Base-by-base conservation (phyloP, 139 green algal species). In the Tetradesmus lagerheimii region DNA sequence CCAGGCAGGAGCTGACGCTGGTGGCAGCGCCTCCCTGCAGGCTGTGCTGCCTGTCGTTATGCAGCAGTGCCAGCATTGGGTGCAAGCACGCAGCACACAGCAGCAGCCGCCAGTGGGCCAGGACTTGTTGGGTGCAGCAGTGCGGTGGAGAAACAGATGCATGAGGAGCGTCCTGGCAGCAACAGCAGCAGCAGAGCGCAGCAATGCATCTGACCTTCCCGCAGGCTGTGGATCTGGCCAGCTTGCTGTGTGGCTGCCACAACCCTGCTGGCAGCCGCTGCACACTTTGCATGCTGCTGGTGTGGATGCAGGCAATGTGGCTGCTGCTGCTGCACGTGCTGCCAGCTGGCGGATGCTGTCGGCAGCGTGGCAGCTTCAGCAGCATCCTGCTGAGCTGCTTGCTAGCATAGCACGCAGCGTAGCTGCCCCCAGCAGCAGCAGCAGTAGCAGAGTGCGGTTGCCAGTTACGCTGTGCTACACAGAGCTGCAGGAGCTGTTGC, bases 111-210 rank as follows among this genome's bases (percentile, higher is more conserved):
- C 2, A 67, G 37, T 38, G 80, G 83, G 27, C 31, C 27, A n/a
- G 6, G n/a, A 38, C 34, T 23, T 35, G 57, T 15, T 64, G 16
- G 34, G 38, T 18, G 82, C 41, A 16, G 53, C 38, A 9, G 57
- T 79, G n/a, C 82, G 62, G 11, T 88, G 83, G 83, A 27, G 41
- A 3, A 88, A 88, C 62, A 80, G 83, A 18, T 80, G 64, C 25
- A 18, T 88, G 38, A 38, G 83, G 11, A 80, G 83, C 15, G 38
- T 88, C 34, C 37, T 80, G 64, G 50, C 62, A 64, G 75, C 64
- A 62, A 64, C 64, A 75, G n/a, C 23, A 79, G 83, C 39, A 75
- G 38, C 83, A 37, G 31, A 38, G 8, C 25, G 71, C 71, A 39
- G 29, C 29, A 29, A 11, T 79, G 71, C 71, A 67, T 64, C 8